Percentiles rank a stretch among this genome's conserved stretches.
Evolutionary conservation across 768 basidiomycete genomes (phyloP).

Genomic region (Lactifluus subvellereus): DNA sequence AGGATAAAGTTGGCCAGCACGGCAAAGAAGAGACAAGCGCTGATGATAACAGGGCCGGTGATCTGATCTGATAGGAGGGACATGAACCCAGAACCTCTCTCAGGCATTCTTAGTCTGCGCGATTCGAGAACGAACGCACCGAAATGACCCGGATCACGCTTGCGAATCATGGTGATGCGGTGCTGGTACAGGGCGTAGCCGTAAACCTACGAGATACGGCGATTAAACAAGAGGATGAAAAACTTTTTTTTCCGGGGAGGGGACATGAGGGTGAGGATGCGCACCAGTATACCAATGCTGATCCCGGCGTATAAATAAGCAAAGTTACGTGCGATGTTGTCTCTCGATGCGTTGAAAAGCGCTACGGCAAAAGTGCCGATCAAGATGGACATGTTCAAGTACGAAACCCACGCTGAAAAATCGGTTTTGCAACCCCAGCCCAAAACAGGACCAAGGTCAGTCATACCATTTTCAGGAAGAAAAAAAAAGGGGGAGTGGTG

Average conservation of each 20-base stretch:
- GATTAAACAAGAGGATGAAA: neutral
- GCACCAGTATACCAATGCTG: slow-evolving; percentile 62
- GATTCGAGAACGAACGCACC: slow-evolving; percentile 41
- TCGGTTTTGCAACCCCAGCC: neutral
- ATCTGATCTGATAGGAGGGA: slow-evolving; percentile 55
- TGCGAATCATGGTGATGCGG: slow-evolving; percentile 85
- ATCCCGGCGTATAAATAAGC: slow-evolving; percentile 80
- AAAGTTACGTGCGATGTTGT: slow-evolving; percentile 61
- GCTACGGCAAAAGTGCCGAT: slow-evolving; percentile 82
- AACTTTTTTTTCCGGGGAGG: neutral
- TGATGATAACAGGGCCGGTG: slow-evolving; percentile 77
- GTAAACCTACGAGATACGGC: slow-evolving; percentile 52
- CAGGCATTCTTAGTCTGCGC: neutral
- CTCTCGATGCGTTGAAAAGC: slow-evolving; percentile 80
- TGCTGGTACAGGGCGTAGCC: slow-evolving; percentile 83
- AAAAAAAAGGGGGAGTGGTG: neutral
- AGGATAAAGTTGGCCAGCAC: slow-evolving; percentile 84
- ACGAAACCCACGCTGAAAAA: slow-evolving; percentile 78
- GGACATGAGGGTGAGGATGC: slow-evolving; percentile 15
- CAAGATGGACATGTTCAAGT: slow-evolving; percentile 81
- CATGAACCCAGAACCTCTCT: neutral
- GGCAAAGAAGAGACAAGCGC: slow-evolving; percentile 77
- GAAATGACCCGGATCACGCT: slow-evolving; percentile 83
- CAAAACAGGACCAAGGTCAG: neutral
- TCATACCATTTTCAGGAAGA: neutral